Evolutionary conservation across 306 rosid genomes (phyloP).

Genomic region (Cercis canadensis): DNA sequence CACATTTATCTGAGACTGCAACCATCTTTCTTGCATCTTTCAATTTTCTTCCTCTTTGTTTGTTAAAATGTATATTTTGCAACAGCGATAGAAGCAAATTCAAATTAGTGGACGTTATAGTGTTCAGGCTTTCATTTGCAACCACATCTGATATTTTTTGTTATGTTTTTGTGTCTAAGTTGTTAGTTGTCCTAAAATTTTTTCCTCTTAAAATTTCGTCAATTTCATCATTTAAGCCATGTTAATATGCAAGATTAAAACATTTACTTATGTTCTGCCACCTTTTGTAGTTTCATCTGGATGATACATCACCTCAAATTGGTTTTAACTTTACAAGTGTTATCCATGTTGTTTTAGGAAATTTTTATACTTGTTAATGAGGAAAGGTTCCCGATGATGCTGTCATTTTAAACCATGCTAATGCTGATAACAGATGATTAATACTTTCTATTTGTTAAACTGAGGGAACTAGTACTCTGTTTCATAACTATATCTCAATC

Average conservation of each 20-base stretch:
- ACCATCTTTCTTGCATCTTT: not conserved
- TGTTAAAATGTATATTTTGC: not conserved
- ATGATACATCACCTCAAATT: no score
- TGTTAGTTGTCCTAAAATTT: no score
- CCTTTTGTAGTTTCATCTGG: no score
- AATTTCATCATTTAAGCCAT: no score
- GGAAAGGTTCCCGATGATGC: conserved; percentile 37
- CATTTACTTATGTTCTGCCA: no score
- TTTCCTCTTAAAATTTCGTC: no score
- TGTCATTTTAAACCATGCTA: conserved; percentile 57
- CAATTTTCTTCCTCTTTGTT: not conserved
- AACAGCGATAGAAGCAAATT: not conserved
- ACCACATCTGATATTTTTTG: no score
- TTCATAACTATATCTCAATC: not conserved
- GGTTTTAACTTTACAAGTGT: no score
- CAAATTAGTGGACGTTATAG: no score
- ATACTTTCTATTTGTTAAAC: conserved; percentile 9
- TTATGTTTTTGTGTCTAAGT: no score
- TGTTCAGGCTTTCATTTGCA: no score
- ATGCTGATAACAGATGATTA: conserved; percentile 60
- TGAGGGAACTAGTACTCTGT: conserved; percentile 53
- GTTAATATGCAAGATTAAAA: not conserved
- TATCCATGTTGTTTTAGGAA: not conserved
- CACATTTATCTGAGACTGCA: conserved; percentile 50
- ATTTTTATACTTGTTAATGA: not conserved